Evolutionary conservation across 2,329 filamentous ascomycete species (phyloP), one percentile per base, ranked within the genome.

Genomic region (Talaromyces sp.): DNA sequence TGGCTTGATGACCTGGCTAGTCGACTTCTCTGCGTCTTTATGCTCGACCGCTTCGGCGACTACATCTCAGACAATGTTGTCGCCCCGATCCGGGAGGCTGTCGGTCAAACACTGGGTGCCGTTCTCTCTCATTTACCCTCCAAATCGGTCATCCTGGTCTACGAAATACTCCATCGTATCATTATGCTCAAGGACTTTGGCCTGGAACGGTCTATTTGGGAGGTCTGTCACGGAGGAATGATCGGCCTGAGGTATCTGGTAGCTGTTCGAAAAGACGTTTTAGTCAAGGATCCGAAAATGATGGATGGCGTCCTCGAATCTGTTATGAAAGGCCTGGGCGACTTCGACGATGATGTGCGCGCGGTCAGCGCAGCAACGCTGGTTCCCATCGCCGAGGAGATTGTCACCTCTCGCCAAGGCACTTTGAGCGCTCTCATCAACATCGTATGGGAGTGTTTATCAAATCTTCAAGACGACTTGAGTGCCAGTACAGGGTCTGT

Each of bases 11-110:
- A 99, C 71, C 82, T 99, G 57, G 92, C 93, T n/a, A 97, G 93
- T 70, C 90, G 95, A 28, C 84, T 99, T 55, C 93, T 93, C 75
- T 96, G 91, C 72, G 93, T 99, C 58, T 88, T 99, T 69, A 97
- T 99, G 88, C 86, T 99, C 17, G 95, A 99, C 77, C 88, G 93
- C 58, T 99, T 99, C 72, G 96, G 93, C 61, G 95, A 99, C 72
- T 99, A 97, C 78, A 95, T 96, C 62, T 96, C 93, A 5, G 95
- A 99, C 74, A 99, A 92, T 58, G 96, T 96, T 0, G 92, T 99
- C 47, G 95, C 95, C 0, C 95, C 95, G 0, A 97, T 99, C 65
- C 85, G 95, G 66, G 95, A 99, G 78, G 96, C 93, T 0, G 91
- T 96, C 47, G 95, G 95, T 53, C 95, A 99, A 76, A 93, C 93